A percentile compares a stretch with the other conserved stretches of the same genome.
Evolutionary conservation across 192 early-diverging fungal genomes (phyloP).

Genomic region (Backusella luteola): DNA sequence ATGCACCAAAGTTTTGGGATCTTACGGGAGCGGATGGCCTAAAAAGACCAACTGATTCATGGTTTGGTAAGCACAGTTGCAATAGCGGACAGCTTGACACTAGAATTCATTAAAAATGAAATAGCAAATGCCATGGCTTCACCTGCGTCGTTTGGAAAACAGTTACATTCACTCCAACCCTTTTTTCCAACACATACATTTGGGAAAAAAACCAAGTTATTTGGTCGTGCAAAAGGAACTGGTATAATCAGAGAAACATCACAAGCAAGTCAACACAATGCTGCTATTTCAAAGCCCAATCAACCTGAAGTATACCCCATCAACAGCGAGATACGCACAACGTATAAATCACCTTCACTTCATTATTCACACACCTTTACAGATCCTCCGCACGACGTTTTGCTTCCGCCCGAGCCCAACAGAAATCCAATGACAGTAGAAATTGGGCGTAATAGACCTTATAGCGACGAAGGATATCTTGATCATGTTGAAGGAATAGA

Average conservation of each 20-base stretch:
- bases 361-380: not conserved
- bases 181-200: not conserved
- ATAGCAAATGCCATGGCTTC: not conserved
- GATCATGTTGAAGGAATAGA: not conserved
- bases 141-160: not conserved
- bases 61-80: conserved; percentile 6
- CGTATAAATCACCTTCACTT: not conserved
- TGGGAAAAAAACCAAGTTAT: not conserved
- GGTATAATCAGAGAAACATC: not conserved
- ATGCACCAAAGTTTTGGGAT: conserved; percentile 14
- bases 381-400: not conserved
- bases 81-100: not conserved
- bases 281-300: not conserved
- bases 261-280: not conserved
- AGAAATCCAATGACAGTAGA: not conserved
- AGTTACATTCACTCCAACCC: not conserved
- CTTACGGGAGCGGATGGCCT: not conserved
- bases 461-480: not conserved
- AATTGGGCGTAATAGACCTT: not conserved
- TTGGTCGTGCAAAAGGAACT: not conserved
- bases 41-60: not conserved
- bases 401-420: not conserved
- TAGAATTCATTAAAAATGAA: not conserved
- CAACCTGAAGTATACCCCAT: not conserved
- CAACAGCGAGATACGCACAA: too few relatives aligned